phyloP scores from a whole-genome alignment of 352 stramenopile species.

The Globisporangium perplexum region DNA sequence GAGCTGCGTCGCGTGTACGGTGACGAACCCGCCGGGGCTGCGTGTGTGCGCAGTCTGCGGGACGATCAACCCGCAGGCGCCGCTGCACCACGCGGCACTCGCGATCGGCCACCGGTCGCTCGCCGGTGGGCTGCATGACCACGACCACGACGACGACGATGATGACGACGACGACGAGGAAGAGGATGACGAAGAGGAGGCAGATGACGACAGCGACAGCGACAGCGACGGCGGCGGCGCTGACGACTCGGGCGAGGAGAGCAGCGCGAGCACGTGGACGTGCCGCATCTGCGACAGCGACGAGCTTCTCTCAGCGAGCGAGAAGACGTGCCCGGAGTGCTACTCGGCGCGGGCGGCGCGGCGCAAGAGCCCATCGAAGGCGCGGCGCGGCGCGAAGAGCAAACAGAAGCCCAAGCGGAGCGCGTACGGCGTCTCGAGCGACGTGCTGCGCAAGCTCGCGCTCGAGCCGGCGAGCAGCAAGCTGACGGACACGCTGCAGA shows the following conservation, averaged over 20 bases:
- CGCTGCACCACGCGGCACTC: slow-evolving; percentile 19
- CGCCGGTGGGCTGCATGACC: slow-evolving; percentile 13
- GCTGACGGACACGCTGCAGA: slow-evolving; percentile 64
- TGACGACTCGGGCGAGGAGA: slow-evolving; percentile 5
- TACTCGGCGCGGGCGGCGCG: slow-evolving; percentile 21
- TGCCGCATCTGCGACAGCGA: slow-evolving; percentile 23
- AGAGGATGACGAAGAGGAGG: slow-evolving; percentile 19
- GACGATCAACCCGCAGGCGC: slow-evolving; percentile 61
- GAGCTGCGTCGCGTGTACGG: slow-evolving; percentile 65
- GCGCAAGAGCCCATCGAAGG: slow-evolving; percentile 16
- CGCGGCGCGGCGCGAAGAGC: slow-evolving; percentile 20
- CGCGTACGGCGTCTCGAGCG: slow-evolving; percentile 65
- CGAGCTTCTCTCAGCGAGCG: slow-evolving; percentile 10
- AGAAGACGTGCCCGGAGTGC: slow-evolving; percentile 33
- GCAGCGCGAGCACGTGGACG: slow-evolving; percentile 20
- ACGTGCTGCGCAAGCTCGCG: slow-evolving; percentile 49
- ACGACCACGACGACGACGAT: slow-evolving; percentile 15
- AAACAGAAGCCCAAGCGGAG: slow-evolving; percentile 26
- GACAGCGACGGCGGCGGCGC: slow-evolving; percentile 14
- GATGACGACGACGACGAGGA: slow-evolving; percentile 26
- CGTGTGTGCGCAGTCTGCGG: slow-evolving; percentile 52
- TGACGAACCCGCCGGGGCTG: slow-evolving; percentile 50
- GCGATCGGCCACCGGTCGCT: slow-evolving; percentile 30
- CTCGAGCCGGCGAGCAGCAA: slow-evolving; percentile 39
- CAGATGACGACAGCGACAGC: slow-evolving; percentile 21